Base-by-base conservation (phyloP, 345 rosid genomes). In the Erucastrum elatum region DNA sequence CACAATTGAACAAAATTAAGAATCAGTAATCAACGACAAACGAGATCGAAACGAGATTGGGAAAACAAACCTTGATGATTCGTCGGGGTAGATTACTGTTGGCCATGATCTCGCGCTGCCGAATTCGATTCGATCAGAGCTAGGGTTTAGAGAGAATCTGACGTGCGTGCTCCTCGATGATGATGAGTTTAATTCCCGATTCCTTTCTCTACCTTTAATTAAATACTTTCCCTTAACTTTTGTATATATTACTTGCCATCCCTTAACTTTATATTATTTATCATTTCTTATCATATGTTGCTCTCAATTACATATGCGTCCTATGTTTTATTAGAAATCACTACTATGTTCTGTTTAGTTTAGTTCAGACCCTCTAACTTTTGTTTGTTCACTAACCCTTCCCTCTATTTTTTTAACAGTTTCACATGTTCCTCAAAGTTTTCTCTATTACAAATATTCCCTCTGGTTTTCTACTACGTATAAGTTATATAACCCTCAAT, bases 21-120 rank as follows among this genome's bases (percentile, higher is more conserved):
- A 9, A 55, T 79, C 27, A 73, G 21, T 21, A 21, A 21, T 21
- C 21, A 39, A 71, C 27, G 31, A 5, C 15, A 15, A 49, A 8
- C 58, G 35, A 71, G 55, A 69, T 15, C 64, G 41, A 8, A 13
- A 49, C 9, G 37, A 73, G 53, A 77, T 61, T 69, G 46, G 63
- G 6, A 68, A 56, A 49, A 58, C 74, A 63, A 66, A 94, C 98
- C 98, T 94, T 94, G 84, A 94, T 94, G 86, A 94, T 94, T 84
- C 98, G 81, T 25, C 98, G 89, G 12, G 98, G 98, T 7, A 94
- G 94, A 87, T 94, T 94, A 80, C 94, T 92, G 86, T 87, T 93
- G 7, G 98, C 98, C 98, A 94, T 89, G 75, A 77, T 64, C 27
- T 25, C 5, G 5, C 17, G 25, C 44, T 27, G 39, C 17, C 0